Percentiles rank a stretch among this genome's conserved stretches.
phyloP scores from a whole-genome alignment of 331 rosid species.

The Acacia pycnantha region DNA sequence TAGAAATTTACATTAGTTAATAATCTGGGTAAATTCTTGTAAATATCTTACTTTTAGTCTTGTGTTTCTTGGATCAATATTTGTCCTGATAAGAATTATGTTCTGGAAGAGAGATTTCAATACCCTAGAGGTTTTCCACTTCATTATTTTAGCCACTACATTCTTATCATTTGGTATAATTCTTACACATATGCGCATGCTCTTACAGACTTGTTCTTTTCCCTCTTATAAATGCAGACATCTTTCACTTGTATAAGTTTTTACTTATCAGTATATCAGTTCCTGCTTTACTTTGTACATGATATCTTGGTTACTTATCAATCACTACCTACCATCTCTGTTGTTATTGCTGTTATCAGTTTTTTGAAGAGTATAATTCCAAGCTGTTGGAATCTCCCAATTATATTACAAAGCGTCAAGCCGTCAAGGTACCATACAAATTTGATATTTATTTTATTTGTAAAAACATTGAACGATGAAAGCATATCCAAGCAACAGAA shows the following conservation, averaged over 20 bases:
- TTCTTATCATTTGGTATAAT: neutral
- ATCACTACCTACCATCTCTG: slow-evolving; percentile 11
- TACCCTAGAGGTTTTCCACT: neutral
- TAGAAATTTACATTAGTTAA: neutral
- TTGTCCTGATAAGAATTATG: neutral
- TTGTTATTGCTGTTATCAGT: slow-evolving; percentile 47
- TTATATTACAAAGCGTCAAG: slow-evolving; percentile 96
- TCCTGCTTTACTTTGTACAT: slow-evolving; percentile 2
- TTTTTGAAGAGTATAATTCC: slow-evolving; percentile 87
- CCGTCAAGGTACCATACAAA: slow-evolving; percentile 71
- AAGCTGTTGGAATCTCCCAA: slow-evolving; percentile 93
- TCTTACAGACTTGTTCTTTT: neutral
- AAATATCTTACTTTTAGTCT: neutral
- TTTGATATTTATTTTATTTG: slow-evolving; percentile 20
- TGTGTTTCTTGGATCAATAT: neutral
- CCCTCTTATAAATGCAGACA: slow-evolving; percentile 11
- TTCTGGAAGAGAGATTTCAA: neutral
- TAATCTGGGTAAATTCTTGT: slow-evolving; percentile 10
- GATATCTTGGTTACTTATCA: slow-evolving; percentile 12
- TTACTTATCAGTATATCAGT: slow-evolving; percentile 7
- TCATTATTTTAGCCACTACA: neutral
- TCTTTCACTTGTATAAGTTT: slow-evolving; percentile 6
- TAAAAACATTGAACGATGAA: slow-evolving; percentile 11
- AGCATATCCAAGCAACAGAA: neutral
- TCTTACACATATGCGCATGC: neutral